A percentile compares a stretch with the other conserved stretches of the same genome.
phyloP scores from a whole-genome alignment of 306 rosid genomes.

The Medicago arabica region DNA sequence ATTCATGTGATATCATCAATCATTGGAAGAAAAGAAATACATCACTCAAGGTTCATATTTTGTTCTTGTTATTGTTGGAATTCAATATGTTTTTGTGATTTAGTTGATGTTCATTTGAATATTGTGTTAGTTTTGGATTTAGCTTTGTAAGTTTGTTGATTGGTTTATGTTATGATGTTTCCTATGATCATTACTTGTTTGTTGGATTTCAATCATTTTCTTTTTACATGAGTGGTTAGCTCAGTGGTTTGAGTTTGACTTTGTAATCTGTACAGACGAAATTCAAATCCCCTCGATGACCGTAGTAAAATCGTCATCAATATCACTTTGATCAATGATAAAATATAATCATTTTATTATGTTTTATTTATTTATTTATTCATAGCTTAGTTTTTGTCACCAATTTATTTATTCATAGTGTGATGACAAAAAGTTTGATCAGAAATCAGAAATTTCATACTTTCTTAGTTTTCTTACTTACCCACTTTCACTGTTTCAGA shows the following conservation, averaged over 20 bases:
- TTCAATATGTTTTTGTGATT: constrained; percentile 45
- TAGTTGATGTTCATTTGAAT: constrained; percentile 38
- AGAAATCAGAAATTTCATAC: constrained; percentile 4
- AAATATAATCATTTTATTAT: too few relatives aligned
- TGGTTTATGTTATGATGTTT: constrained; percentile 26
- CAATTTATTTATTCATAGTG: too few relatives aligned
- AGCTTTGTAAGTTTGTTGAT: constrained; percentile 36
- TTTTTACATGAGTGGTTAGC: background rate
- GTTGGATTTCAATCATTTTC: constrained; percentile 30
- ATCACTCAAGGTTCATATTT: constrained; percentile 22
- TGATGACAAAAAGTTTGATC: background rate
- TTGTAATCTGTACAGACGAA: background rate
- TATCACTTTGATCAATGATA: background rate
- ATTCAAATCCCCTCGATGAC: background rate
- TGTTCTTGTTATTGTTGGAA: background rate
- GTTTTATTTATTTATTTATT: too few relatives aligned
- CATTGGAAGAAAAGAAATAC: background rate
- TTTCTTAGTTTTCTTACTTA: constrained; percentile 19
- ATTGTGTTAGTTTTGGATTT: constrained; percentile 34
- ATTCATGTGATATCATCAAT: constrained; percentile 30
- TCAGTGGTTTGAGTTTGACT: background rate
- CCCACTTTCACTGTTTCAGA: constrained; percentile 23
- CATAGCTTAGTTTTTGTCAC: too few relatives aligned
- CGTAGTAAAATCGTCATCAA: background rate
- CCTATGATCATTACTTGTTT: constrained; percentile 33